A percentile compares a stretch with the other conserved stretches of the same genome.
Conservation (phyloP, 495 filamentous ascomycete species). For the Penicillium samsonianum region DNA sequence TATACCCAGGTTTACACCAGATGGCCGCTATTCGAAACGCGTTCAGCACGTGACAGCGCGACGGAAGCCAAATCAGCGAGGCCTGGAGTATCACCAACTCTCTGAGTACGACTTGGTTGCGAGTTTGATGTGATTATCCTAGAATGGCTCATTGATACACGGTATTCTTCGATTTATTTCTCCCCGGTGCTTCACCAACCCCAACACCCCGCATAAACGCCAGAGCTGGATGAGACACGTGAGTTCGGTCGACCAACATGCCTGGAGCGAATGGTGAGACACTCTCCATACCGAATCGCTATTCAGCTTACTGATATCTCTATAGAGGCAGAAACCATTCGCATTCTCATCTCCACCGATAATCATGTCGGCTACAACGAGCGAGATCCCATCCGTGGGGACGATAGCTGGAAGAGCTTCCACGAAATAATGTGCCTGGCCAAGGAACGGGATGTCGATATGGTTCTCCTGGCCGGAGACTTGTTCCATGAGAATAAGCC, state of each 20-base stretch:
- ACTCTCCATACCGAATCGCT: background rate
- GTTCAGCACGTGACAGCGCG: constrained; percentile 9
- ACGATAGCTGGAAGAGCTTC: constrained; percentile 97
- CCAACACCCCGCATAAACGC: background rate
- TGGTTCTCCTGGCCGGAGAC: constrained; percentile 93
- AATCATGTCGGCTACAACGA: constrained; percentile 98
- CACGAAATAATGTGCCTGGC: constrained; percentile 94
- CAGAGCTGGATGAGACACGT: background rate
- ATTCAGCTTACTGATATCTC: background rate
- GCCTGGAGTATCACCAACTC: background rate
- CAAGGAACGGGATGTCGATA: constrained; percentile 85
- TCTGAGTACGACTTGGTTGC: background rate
- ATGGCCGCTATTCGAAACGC: constrained; percentile 3
- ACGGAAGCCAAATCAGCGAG: background rate
- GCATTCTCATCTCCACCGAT: constrained; percentile 90
- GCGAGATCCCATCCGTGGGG: constrained; percentile 85
- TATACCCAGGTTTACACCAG: background rate
- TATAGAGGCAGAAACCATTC: constrained; percentile 83
- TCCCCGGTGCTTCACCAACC: background rate
- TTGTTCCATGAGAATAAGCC: constrained; percentile 99
- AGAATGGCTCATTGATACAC: background rate
- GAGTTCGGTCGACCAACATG: constrained; percentile 24
- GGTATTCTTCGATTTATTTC: background rate
- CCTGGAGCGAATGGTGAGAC: constrained; percentile 28
- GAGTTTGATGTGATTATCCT: background rate